Base-by-base conservation (phyloP, 805 yeast genomes). In the Candida schatavii region DNA sequence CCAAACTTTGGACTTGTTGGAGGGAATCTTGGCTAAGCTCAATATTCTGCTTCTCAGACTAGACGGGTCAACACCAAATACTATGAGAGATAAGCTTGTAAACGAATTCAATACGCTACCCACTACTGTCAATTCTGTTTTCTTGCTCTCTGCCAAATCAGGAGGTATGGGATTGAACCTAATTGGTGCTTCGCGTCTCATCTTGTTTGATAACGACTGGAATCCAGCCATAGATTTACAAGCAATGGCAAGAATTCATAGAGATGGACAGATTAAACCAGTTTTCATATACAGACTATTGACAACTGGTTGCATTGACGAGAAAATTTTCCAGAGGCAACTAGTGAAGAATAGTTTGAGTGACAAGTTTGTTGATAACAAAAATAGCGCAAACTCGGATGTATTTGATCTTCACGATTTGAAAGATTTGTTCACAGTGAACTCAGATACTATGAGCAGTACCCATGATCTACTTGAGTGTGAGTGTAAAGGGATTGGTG, bases 151-250 rank as follows among this genome's bases (percentile, higher is more conserved):
- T 3, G 85, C 97, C 0, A 88, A 89, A 59, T 82, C 96, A 3
- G 99, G 99, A 3, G 99, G 99, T 0, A 82, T 85, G 45, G 99
- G 99, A 0, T 68, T 93, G 32, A 93, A 93, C 55, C 67, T 93
- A 26, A 76, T 87, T 26, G 99, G 98, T 0, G 99, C 95, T 0
- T 87, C 95, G 0, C 66, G 98, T 21, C 64, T 93, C 31, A 74
- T 93, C 4, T 64, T 93, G 18, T 85, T 87, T 55, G 99, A 93
- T 57, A 88, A 93, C 48, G 98, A 93, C 56, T 93, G 99, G 99
- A 93, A 93, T 49, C 99, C 99, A 0, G 80, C 97, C 0, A 74
- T 83, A 10, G 99, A 93, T 56, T 60, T 85, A 26, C 99, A 93
- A 59, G 96, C 97, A 0, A 87, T 91, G 95, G 96, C 97, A 1